These are phyloP conservation scores for Phialophora expanda DNA, from an alignment of 2,329 filamentous ascomycete genomes.

Conservation along the genomic window DNA sequence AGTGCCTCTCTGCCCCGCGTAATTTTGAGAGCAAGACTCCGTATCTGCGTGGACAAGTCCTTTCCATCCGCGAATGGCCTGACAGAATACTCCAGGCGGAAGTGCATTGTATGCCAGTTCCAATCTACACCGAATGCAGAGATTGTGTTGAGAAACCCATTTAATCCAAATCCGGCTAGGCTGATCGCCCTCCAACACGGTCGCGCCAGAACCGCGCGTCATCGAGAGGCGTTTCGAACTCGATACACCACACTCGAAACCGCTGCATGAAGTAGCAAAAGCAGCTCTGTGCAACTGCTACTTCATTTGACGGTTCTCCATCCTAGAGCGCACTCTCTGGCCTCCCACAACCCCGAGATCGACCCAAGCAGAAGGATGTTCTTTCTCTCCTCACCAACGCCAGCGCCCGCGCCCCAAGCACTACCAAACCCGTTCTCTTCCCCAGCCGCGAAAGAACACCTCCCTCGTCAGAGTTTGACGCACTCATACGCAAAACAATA, in stretches of 20 bases:
- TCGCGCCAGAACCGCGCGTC: slow-evolving; percentile 14
- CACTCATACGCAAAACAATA: background rate
- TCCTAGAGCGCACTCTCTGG: background rate
- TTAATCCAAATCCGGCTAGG: slow-evolving; percentile 8
- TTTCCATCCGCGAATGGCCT: background rate
- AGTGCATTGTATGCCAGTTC: background rate
- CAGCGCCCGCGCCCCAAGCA: background rate
- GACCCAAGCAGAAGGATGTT: slow-evolving; percentile 1
- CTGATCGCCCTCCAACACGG: background rate
- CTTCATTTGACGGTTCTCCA: background rate
- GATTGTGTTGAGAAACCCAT: background rate
- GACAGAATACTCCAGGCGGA: background rate
- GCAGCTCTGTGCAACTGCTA: background rate
- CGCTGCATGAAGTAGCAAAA: background rate
- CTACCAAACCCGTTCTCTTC: background rate
- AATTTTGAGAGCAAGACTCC: background rate
- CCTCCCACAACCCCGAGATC: background rate
- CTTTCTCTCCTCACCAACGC: slow-evolving; percentile 13
- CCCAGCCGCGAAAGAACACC: background rate
- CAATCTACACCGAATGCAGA: background rate
- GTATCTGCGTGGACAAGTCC: background rate
- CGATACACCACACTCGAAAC: background rate
- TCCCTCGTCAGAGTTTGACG: background rate
- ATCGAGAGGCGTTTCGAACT: background rate
- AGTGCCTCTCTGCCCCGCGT: background rate